A percentile compares a stretch with the other conserved stretches of the same genome.
Conservation (phyloP, 306 rosid species). For the Inga oerstediana region DNA sequence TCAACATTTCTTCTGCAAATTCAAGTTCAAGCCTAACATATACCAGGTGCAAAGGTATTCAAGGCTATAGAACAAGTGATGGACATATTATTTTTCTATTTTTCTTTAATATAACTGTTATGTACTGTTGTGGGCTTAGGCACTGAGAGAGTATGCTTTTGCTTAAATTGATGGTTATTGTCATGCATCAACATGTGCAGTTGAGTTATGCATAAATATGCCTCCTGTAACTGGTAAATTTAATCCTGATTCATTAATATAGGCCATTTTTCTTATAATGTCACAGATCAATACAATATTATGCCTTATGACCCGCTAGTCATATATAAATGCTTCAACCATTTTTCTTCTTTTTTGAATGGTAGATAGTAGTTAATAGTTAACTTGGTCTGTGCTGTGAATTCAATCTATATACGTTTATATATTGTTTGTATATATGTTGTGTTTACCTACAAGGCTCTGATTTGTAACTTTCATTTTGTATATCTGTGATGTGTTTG, state of each 20-base stretch:
- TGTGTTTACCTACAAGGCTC: no score
- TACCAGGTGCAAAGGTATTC: no score
- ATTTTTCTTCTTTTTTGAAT: no score
- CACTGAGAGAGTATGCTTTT: neutral
- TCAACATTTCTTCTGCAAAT: no score
- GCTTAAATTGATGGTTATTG: neutral
- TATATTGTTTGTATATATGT: no score
- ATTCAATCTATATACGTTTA: no score
- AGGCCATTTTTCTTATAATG: neutral
- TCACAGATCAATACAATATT: neutral
- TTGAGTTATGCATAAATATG: slow-evolving; percentile 76
- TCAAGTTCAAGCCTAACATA: no score
- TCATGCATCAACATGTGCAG: slow-evolving; percentile 58
- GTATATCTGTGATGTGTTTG: no score
- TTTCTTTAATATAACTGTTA: neutral
- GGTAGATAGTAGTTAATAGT: no score
- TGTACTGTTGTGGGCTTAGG: neutral
- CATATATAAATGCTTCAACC: neutral
- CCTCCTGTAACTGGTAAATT: slow-evolving; percentile 66
- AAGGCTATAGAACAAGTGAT: no score
- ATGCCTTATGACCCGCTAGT: slow-evolving; percentile 2
- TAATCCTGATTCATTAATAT: slow-evolving; percentile 7
- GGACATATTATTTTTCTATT: neutral
- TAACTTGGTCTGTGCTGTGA: no score
- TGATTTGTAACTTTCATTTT: no score